phyloP scores from a whole-genome alignment of 2,329 filamentous ascomycete species.

The Lecanicillium sp. region DNA sequence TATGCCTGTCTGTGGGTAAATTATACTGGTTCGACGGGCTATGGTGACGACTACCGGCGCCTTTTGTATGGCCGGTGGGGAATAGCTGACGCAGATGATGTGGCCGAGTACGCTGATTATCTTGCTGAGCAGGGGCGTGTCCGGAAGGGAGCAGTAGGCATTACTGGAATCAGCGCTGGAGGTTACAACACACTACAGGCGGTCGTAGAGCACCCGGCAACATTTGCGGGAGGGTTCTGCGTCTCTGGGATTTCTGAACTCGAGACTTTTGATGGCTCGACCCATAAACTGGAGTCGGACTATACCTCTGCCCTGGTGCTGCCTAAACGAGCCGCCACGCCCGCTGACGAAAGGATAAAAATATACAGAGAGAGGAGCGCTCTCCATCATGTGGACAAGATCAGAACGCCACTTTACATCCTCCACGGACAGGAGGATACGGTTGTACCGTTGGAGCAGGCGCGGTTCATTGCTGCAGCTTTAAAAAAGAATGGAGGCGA shows the following conservation, averaged over 20 bases:
- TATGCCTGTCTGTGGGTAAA: constrained; percentile 44
- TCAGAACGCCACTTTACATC: constrained; percentile 44
- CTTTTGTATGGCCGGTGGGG: constrained; percentile 43
- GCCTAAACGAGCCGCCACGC: constrained; percentile 16
- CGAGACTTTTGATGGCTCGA: constrained; percentile 34
- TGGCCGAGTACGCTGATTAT: constrained; percentile 35
- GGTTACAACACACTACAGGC: constrained; percentile 46
- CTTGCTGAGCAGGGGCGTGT: constrained; percentile 30
- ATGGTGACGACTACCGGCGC: constrained; percentile 42
- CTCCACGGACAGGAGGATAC: constrained; percentile 48
- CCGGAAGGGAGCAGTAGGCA: constrained; percentile 31
- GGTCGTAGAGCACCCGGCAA: constrained; percentile 34
- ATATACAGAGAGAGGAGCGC: constrained; percentile 41
- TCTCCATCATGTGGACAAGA: constrained; percentile 37
- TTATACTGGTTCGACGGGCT: constrained; percentile 43
- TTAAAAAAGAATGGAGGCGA: constrained; percentile 32
- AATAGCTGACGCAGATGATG: constrained; percentile 41
- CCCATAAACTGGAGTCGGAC: constrained; percentile 49
- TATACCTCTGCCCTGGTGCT: constrained; percentile 41
- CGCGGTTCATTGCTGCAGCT: constrained; percentile 40
- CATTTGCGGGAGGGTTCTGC: constrained; percentile 42
- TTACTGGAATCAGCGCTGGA: constrained; percentile 43
- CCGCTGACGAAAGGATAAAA: constrained; percentile 28
- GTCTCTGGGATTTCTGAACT: constrained; percentile 45
- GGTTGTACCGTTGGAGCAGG: constrained; percentile 52